These are phyloP conservation scores for Francoa sonchifolia DNA, from an alignment of 441 rosid species.

Conservation along the genomic window DNA sequence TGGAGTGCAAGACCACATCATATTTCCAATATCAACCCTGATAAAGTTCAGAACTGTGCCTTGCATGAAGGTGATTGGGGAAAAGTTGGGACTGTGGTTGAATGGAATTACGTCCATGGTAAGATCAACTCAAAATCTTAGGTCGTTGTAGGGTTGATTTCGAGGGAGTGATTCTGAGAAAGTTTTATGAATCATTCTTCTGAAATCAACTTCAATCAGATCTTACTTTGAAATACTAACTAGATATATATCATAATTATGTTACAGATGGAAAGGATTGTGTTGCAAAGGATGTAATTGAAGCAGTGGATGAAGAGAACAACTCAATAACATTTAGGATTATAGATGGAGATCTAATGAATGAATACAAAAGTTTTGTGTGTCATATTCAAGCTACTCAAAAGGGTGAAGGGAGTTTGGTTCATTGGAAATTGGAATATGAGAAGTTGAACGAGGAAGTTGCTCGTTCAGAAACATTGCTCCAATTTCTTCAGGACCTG, in stretches of 20 bases:
- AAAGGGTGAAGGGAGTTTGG: constrained; percentile 1
- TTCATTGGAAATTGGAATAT: constrained; percentile 7
- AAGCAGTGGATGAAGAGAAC: constrained; percentile 4
- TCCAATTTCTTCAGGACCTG: background rate
- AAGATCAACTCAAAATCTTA: background rate
- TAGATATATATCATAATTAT: too few relatives aligned
- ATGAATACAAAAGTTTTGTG: constrained; percentile 5
- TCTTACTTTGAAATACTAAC: background rate
- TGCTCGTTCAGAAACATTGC: background rate
- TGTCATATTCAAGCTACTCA: background rate
- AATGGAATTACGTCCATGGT: constrained; percentile 4
- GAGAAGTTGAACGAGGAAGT: constrained; percentile 9
- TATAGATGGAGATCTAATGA: constrained; percentile 4
- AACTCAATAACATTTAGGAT: constrained; percentile 1
- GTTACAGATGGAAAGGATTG: constrained; percentile 7
- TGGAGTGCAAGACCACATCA: constrained; percentile 1
- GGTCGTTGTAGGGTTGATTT: background rate
- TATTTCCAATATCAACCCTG: background rate
- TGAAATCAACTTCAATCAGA: background rate
- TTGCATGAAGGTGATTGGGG: constrained; percentile 8
- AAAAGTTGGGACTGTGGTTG: background rate
- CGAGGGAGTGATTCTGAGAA: background rate
- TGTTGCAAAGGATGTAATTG: constrained; percentile 6
- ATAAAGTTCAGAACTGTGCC: background rate
- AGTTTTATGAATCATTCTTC: background rate